phyloP scores from a whole-genome alignment of 1,284 basidiomycete genomes.

The Ustilago esculenta region DNA sequence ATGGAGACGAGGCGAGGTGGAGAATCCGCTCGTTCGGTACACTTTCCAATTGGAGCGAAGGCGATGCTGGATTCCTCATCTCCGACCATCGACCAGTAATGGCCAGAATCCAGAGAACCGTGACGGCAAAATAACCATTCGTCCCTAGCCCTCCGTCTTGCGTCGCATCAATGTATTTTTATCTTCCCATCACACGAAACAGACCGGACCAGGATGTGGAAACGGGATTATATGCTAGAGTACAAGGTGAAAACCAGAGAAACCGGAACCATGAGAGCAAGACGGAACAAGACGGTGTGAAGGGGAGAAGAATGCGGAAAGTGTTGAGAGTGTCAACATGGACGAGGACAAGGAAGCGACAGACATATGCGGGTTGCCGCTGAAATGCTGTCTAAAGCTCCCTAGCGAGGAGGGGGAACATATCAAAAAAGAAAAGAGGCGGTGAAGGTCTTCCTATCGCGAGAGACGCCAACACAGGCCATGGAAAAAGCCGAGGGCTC shows the following conservation, averaged over 20 bases:
- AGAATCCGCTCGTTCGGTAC: slow-evolving; percentile 37
- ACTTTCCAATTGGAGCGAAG: slow-evolving; percentile 51
- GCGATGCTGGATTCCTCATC: slow-evolving; percentile 49
- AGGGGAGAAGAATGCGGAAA: too few species aligned
- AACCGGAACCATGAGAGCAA: slow-evolving; percentile 13
- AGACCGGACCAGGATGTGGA: not conserved
- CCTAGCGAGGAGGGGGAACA: not conserved
- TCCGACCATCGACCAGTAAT: slow-evolving; percentile 52
- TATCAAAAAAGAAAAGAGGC: not conserved
- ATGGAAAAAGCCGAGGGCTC: not conserved
- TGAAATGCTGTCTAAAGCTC: slow-evolving; percentile 27
- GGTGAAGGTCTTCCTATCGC: not conserved
- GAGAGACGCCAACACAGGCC: not conserved
- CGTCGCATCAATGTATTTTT: not conserved
- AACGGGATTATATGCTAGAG: slow-evolving; percentile 25
- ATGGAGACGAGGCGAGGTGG: slow-evolving; percentile 19
- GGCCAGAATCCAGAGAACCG: slow-evolving; percentile 25
- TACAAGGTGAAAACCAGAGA: slow-evolving; percentile 9
- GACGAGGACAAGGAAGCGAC: not conserved
- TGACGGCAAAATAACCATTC: not conserved
- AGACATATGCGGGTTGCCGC: slow-evolving; percentile 47
- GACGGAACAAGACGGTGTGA: not conserved
- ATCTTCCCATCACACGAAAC: not conserved
- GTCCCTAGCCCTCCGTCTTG: too few species aligned
- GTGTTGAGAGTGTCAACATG: not conserved